Evolutionary conservation across 2,329 filamentous ascomycete species (phyloP).

Genomic region (Paecilomyces sp.): DNA sequence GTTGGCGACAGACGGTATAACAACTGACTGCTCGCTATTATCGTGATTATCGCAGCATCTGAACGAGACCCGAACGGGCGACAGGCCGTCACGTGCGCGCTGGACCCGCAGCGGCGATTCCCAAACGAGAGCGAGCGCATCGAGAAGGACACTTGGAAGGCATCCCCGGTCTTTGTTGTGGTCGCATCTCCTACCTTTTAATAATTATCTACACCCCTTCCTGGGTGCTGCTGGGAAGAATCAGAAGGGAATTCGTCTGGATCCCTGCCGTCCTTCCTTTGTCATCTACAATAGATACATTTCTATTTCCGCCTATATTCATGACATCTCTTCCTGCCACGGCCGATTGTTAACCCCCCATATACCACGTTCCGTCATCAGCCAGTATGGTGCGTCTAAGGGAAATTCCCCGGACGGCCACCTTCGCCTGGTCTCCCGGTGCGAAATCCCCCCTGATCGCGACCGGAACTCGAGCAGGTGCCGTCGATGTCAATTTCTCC

Average conservation of each 20-base stretch:
- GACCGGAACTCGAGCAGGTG: conserved; percentile 89
- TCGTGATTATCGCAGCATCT: not conserved
- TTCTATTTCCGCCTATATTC: conserved; percentile 3
- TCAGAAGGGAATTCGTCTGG: not conserved
- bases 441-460: conserved; percentile 73
- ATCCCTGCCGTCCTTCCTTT: conserved; percentile 2
- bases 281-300: conserved; percentile 5
- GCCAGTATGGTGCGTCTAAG: conserved; percentile 82
- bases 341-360: conserved; percentile 13
- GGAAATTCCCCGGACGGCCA: conserved; percentile 93
- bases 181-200: not conserved
- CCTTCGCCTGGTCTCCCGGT: conserved; percentile 92
- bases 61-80: conserved; percentile 10
- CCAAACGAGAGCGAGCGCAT: not conserved
- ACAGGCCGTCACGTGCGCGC: conserved; percentile 23
- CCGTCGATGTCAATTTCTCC: conserved; percentile 94
- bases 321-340: conserved; percentile 1
- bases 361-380: conserved; percentile 12
- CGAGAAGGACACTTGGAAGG: conserved; percentile 33
- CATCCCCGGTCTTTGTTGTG: conserved; percentile 5
- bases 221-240: not conserved
- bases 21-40: no score
- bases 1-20: no score
- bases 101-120: conserved; percentile 8
- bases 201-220: not conserved